Evolutionary conservation across 257 asterid species (phyloP), one percentile per base, ranked within the genome.

Genomic region (Parsonsia alboflavescens): DNA sequence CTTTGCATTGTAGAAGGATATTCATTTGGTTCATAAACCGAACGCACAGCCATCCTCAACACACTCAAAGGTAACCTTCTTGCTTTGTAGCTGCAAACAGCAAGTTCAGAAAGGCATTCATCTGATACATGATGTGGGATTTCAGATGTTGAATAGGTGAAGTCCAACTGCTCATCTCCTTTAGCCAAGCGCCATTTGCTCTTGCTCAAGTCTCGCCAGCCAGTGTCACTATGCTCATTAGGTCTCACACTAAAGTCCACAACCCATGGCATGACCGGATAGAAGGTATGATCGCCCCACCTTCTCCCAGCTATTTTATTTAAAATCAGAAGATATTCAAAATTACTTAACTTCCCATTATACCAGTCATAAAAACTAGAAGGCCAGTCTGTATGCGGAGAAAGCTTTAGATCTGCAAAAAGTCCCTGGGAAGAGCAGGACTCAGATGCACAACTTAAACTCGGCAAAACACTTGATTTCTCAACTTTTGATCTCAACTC

Each of bases 161-260:
- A 94, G 85, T 94, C 99, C 90, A 94, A 84, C 82, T 92, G 99
- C 61, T 94, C 99, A 61, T 94, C 99, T 50, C 99, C 99, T 83
- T 92, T 94, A 44, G 98, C 97, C 89, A 94, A 82, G 81, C 91
- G 96, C 99, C 99, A 94, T 84, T 94, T 94, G 88, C 98, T 94
- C 89, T 86, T 92, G 82, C 86, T 90, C 77, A 94, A 84, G 83
- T 92, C 97, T 85, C 99, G 83, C 99, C 99, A 94, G 15, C 99
- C 98, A 75, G 69, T 65, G 61, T 81, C 84, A 77, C 78, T 85
- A 76, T 81, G 81, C 83, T 90, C 96, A 78, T 89, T 88, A 72
- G 98, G 97, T 73, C 86, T 87, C 53, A 82, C 87, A 76, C 91
- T 88, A 77, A 94, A 94, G 85, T 94, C 98, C 71, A 89, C 80